A percentile compares a stretch with the other conserved stretches of the same genome.
phyloP scores from a whole-genome alignment of 164 flowering plant genomes.

The Litsea cubeba region DNA sequence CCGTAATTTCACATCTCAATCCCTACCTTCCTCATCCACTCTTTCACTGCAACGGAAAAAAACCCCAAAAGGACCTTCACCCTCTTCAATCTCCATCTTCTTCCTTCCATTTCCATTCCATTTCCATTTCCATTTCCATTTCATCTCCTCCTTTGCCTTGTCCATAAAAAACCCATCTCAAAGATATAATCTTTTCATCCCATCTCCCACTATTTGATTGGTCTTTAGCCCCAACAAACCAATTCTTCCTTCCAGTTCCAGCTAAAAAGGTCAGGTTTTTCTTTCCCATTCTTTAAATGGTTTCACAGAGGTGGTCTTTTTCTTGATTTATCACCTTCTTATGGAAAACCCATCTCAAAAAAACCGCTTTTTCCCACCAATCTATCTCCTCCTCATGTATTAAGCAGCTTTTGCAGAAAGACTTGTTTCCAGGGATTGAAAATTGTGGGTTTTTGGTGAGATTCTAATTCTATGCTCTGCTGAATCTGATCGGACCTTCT shows the following conservation, averaged over 20 bases:
- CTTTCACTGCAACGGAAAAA: too few species aligned
- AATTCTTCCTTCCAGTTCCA: background rate
- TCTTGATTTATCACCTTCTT: background rate
- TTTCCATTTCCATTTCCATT: background rate
- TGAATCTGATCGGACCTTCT: background rate
- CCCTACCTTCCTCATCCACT: too few species aligned
- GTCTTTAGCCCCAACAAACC: too few species aligned
- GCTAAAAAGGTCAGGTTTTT: background rate
- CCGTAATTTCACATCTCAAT: too few species aligned
- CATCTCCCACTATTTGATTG: too few species aligned
- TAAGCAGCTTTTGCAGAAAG: too few species aligned
- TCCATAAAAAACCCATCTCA: background rate
- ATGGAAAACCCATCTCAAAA: conserved; percentile 1
- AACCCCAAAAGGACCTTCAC: background rate
- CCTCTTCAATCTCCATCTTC: background rate
- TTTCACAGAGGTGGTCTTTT: background rate
- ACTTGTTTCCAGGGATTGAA: too few species aligned
- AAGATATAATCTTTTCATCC: too few species aligned
- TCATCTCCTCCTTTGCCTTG: background rate
- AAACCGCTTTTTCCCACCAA: background rate
- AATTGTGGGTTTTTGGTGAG: conserved; percentile 14
- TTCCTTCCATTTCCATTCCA: too few species aligned
- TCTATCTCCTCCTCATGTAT: background rate
- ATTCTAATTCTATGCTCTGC: conserved; percentile 1
- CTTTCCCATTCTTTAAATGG: background rate